Evolutionary conservation across 164 flowering plant genomes (phyloP).

Genomic region (Akebia trifoliata): DNA sequence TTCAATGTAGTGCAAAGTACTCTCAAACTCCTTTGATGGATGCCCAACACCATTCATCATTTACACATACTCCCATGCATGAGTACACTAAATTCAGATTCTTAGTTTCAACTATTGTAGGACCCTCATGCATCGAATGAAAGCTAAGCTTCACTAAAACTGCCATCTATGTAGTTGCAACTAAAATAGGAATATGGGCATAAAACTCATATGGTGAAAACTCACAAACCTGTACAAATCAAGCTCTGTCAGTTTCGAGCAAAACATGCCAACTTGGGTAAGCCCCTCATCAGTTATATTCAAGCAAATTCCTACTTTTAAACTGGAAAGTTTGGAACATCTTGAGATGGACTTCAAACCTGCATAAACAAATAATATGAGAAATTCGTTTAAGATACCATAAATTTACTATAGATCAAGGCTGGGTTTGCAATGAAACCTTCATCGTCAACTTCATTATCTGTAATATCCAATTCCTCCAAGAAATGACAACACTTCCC

Average conservation of each 20-base stretch:
- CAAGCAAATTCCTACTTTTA: conserved; percentile 81
- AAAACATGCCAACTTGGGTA: conserved; percentile 43
- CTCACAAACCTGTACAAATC: conserved; percentile 79
- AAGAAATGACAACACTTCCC: conserved; percentile 60
- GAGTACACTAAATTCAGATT: too few relatives aligned
- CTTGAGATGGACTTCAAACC: conserved; percentile 68
- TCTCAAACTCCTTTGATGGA: too few relatives aligned
- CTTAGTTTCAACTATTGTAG: too few relatives aligned
- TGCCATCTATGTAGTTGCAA: not conserved
- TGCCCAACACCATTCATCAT: too few relatives aligned
- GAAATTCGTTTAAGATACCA: not conserved
- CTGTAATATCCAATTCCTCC: conserved; percentile 84
- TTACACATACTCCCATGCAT: too few relatives aligned
- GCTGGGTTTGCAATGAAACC: conserved; percentile 30
- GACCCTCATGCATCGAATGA: too few relatives aligned
- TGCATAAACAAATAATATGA: conserved; percentile 24
- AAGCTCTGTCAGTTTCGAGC: conserved; percentile 70
- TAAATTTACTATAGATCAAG: not conserved
- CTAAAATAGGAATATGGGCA: not conserved
- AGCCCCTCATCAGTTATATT: conserved; percentile 74
- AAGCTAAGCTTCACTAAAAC: not conserved
- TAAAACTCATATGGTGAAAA: not conserved
- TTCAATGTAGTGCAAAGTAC: too few relatives aligned
- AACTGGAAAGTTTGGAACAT: conserved; percentile 49
- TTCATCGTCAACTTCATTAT: conserved; percentile 76